Conservation (phyloP, 2,329 filamentous ascomycete species). For the Emmonsiellopsis sp. region DNA sequence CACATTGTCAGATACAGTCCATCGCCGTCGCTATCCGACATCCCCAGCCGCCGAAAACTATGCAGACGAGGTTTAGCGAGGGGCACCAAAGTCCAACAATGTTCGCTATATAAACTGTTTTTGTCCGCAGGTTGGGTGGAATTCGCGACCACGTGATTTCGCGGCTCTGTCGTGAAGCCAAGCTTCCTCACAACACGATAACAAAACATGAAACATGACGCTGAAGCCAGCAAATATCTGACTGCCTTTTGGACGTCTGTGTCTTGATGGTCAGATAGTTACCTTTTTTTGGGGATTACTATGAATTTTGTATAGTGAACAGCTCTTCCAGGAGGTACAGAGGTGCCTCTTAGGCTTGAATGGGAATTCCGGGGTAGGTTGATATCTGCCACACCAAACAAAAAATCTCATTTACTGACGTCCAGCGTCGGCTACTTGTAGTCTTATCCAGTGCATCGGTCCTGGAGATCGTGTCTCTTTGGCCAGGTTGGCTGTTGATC, state of each 20-base stretch:
- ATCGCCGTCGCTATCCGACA: not conserved
- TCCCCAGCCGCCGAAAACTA: not conserved
- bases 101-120: not conserved
- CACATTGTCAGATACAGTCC: not conserved
- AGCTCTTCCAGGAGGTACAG: not conserved
- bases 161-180: not conserved
- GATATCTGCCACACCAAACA: not conserved
- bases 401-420: not conserved
- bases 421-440: constrained; percentile 29
- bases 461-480: constrained; percentile 69
- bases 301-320: too few relatives aligned
- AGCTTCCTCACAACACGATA: not conserved
- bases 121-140: not conserved
- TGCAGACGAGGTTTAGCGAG: not conserved
- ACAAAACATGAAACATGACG: not conserved
- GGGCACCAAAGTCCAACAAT: not conserved
- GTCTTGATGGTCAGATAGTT: not conserved
- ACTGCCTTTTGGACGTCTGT: not conserved
- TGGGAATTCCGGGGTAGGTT: constrained; percentile 38
- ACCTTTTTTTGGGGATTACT: not conserved
- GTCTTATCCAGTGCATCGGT: constrained; percentile 85
- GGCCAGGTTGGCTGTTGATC: constrained; percentile 69
- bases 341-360: constrained; percentile 11
- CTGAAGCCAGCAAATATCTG: not conserved
- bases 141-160: not conserved